Base-by-base conservation (phyloP, 2,329 filamentous ascomycete species). In the Exophiala sp. region DNA sequence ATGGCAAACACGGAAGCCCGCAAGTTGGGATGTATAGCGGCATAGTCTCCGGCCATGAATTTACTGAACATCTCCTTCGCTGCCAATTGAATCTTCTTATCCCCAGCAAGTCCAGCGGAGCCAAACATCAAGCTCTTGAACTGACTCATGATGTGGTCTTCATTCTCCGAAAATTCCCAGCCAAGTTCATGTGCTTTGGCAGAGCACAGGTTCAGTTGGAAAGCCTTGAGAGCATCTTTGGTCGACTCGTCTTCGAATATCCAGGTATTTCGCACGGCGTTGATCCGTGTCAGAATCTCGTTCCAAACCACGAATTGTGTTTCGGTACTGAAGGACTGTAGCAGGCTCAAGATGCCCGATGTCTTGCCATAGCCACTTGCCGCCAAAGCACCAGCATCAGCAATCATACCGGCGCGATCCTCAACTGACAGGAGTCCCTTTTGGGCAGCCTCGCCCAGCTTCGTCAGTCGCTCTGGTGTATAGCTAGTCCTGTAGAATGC, bases 51-150 rank as follows among this genome's bases (percentile, higher is more conserved):
- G 20, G 77, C 79, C 64, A 86, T 83, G 70, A 91, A 96, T 70
- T 89, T 91, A 66, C 80, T 79, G 69, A 96, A 96, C 88, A 96
- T 95, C 24, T 91, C 88, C 72, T 91, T 87, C 6, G 91, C 87
- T 6, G 90, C 89, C 46, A 84, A 79, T 66, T 92, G 83, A 57
- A 96, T 83, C 62, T 81, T 78, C 65, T 91, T 77, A 65, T 97
- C 92, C 33, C 90, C 91, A 42, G 85, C 81, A 62, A 89, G 77
- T 54, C 91, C 92, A 47, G 92, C 90, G 62, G 80, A 83, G 57
- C 88, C 88, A 68, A 97, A 97, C 69, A 96, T 81, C 68, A 96
- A 82, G 11, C 85, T 85, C 78, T 97, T 97, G 80, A 96, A 95
- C 69, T 96, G 91, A 71, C 96, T 91, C 69, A 91, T 80, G 62